A percentile compares a stretch with the other conserved stretches of the same genome.
phyloP scores from a whole-genome alignment of 768 basidiomycete species.

The Cystofilobasidium bisporidii region DNA sequence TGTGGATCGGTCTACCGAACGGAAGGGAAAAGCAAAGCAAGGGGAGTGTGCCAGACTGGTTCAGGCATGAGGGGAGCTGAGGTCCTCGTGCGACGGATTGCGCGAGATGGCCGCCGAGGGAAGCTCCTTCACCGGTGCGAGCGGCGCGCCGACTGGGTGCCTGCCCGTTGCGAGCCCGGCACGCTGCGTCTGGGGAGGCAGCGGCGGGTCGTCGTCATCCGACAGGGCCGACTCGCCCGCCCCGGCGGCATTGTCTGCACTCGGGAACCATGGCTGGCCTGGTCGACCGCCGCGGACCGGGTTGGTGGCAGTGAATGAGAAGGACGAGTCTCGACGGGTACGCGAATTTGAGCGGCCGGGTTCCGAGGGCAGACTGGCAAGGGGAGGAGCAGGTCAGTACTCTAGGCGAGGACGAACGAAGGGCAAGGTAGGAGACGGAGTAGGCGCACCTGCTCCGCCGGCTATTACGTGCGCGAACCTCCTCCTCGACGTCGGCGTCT shows the following conservation, averaged over 20 bases:
- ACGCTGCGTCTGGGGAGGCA: background rate
- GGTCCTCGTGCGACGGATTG: background rate
- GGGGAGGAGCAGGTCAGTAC: background rate
- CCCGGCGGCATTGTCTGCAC: background rate
- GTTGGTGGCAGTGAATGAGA: background rate
- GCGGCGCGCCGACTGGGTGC: background rate
- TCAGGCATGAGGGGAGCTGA: background rate
- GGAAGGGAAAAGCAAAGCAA: too few species aligned
- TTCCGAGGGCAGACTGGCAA: background rate
- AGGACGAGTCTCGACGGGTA: background rate
- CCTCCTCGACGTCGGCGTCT: slow-evolving; percentile 27
- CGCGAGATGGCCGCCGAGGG: slow-evolving; percentile 2
- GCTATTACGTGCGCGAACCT: slow-evolving; percentile 8
- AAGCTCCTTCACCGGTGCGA: background rate
- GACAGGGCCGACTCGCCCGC: slow-evolving; percentile 1
- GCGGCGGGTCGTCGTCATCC: slow-evolving; percentile 4
- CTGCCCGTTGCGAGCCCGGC: background rate
- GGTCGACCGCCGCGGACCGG: background rate
- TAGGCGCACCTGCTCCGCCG: slow-evolving; percentile 15
- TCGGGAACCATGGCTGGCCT: background rate
- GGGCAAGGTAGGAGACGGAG: too few species aligned
- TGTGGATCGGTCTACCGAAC: too few species aligned
- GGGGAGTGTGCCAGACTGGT: too few species aligned
- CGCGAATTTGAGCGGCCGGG: background rate
- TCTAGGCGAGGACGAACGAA: background rate